phyloP scores from a whole-genome alignment of 2,329 filamentous ascomycete genomes.

The Trematosphaeria pertusa region DNA sequence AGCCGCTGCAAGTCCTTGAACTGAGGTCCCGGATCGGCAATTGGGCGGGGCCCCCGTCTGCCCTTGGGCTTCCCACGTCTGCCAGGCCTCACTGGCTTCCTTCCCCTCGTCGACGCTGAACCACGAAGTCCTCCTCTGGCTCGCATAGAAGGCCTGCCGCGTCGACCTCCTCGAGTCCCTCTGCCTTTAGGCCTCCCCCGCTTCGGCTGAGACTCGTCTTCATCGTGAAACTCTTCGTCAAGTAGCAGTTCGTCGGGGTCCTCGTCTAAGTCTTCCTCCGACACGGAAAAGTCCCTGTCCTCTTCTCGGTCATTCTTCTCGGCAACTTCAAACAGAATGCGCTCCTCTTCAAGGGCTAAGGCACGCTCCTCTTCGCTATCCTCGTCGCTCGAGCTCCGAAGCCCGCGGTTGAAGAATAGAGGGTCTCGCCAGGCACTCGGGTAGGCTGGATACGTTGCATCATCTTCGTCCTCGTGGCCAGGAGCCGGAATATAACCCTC shows the following conservation, averaged over 20 bases:
- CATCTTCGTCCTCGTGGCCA: constrained; percentile 42
- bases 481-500: constrained; percentile 50
- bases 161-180: constrained; percentile 26
- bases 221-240: constrained; percentile 37
- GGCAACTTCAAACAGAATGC: constrained; percentile 33
- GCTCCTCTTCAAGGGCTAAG: constrained; percentile 37
- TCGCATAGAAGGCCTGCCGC: constrained; percentile 34
- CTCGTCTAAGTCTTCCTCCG: constrained; percentile 36
- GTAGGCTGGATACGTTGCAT: constrained; percentile 27
- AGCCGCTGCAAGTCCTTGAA: constrained; percentile 72
- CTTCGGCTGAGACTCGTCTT: constrained; percentile 25
- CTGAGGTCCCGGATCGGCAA: constrained; percentile 72
- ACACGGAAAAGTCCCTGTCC: constrained; percentile 45
- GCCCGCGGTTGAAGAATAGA: constrained; percentile 26
- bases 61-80: constrained; percentile 38
- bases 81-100: constrained; percentile 29
- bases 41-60: constrained; percentile 57
- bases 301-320: constrained; percentile 39
- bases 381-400: constrained; percentile 35
- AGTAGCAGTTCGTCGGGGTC: constrained; percentile 41
- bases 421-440: constrained; percentile 27
- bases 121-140: constrained; percentile 31
- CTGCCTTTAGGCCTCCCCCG: constrained; percentile 23
- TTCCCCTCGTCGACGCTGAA: constrained; percentile 25
- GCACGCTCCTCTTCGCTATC: constrained; percentile 35